Evolutionary conservation across 805 yeast genomes (phyloP).

Genomic region (Debaryomyces tyrocola): DNA sequence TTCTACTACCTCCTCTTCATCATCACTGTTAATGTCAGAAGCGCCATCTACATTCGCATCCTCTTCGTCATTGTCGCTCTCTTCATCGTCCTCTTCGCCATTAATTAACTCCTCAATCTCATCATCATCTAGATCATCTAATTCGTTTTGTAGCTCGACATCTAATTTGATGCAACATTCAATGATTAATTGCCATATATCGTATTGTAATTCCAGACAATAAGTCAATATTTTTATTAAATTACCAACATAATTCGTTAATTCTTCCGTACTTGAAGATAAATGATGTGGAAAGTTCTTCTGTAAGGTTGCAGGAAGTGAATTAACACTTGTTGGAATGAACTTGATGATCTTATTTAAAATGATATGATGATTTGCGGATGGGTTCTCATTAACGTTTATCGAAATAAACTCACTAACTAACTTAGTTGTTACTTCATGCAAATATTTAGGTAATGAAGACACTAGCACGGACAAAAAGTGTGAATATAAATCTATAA

Average conservation of each 20-base stretch:
- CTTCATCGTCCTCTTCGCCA: constrained; percentile 49
- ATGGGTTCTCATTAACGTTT: constrained; percentile 13
- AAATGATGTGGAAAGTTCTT: constrained; percentile 76
- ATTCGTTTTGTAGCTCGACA: constrained; percentile 85
- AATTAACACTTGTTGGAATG: constrained; percentile 78
- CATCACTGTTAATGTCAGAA: constrained; percentile 20
- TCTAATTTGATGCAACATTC: constrained; percentile 84
- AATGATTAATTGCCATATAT: constrained; percentile 76
- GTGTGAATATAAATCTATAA: constrained; percentile 58
- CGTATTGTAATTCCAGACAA: constrained; percentile 71
- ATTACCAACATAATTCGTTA: constrained; percentile 67
- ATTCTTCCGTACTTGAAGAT: constrained; percentile 51
- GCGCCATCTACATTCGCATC: constrained; percentile 35
- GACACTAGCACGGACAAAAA: constrained; percentile 80
- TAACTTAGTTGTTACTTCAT: constrained; percentile 72
- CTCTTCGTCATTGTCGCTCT: constrained; percentile 27
- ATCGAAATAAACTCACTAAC: constrained; percentile 54
- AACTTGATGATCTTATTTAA: constrained; percentile 62
- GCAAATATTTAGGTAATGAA: constrained; percentile 87
- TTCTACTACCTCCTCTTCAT: constrained; percentile 24
- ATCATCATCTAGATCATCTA: constrained; percentile 79
- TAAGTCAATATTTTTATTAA: constrained; percentile 60
- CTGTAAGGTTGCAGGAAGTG: constrained; percentile 58
- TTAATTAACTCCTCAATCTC: constrained; percentile 53
- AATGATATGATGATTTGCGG: constrained; percentile 55